Base-by-base conservation (phyloP, 2,329 filamentous ascomycete genomes). In the Hymenoscyphus occultus region DNA sequence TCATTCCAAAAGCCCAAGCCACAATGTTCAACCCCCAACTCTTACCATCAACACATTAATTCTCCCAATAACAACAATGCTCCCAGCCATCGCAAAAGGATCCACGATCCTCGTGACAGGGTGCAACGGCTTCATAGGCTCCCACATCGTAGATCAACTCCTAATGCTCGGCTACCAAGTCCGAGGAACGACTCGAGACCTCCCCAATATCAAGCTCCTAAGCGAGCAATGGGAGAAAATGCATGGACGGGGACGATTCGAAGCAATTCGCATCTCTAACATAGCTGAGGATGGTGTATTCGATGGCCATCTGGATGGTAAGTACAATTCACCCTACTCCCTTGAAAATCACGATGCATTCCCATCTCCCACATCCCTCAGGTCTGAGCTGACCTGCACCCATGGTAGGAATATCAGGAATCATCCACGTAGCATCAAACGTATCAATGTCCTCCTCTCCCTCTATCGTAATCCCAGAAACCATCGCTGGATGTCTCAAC, bases 51-150 rank as follows among this genome's bases (percentile, higher is more conserved):
- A 7, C 48, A 22, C 12, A 28, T 13, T 12, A 14, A 54, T 5
- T 13, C 22, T 2, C 19, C 48, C 28, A 13, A 62, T 12, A 3
- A 59, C 28, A 6, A 62, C 5, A 6, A 63, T 63, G 61, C 5
- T 31, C 7, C 9, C 31, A 51, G 63, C 71, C 28, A 69, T 75
- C 10, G 62, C 72, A 5, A 67, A 71, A 62, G 74, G 72, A 4
- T 78, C 78, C 0, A 69, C 71, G 0, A 72, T 81, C 19, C 74
- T 82, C 0, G 73, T 82, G 1, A 82, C 79, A 0, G 80, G 79
- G 2, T 73, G 69, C 39, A 81, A 79, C 45, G 80, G 80, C 1
- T 76, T 76, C 59, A 72, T 82, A 5, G 80, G 72, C 2, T 78
- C 77, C 0, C 76, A 81, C 13, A 73, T 79, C 9, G 76, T 75